Base-by-base conservation (phyloP, 305 asterid genomes). In the Ajuga reptans region DNA sequence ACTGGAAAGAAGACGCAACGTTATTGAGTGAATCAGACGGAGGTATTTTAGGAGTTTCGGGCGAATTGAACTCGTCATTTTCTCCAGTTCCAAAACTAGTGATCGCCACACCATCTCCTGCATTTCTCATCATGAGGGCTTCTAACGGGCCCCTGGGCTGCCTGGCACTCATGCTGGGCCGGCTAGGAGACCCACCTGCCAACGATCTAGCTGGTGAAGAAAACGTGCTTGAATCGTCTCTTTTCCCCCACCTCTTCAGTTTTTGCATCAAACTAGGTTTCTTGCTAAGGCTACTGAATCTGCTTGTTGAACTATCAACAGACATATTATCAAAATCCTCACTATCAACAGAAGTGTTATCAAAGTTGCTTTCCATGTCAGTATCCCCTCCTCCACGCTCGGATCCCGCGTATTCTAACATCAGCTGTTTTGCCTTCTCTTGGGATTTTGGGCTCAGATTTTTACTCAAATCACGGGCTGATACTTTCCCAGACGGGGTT, bases 331-430 rank as follows among this genome's bases (percentile, higher is more conserved):
- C 97, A 15, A 94, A 91, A 80, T 94, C 99, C 66, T 91, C 97
- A 72, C 99, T 91, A 43, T 95, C 99, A 27, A 94, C 93, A 10
- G 97, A 92, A 9, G 85, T 87, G 41, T 90, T 91, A 49, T 89
- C 96, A 37, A 89, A 91, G 78, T 91, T 89, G 90, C 97, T 94
- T 64, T 89, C 99, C 41, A 85, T 68, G 78, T 93, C 99, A 0
- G 99, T 91, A 77, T 93, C 99, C 5, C 95, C 98, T 75, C 88
- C 96, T 21, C 97, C 99, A 41, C 99, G 95, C 77, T 93, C 99
- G 11, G 99, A 93, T 64, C 93, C 97, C 41, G 99, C 96, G 24
- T 87, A 94, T 71, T 94, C 99, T 62, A 89, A 64, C 96, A 94
- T 86, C 21, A 94, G 84, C 72, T 87, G 93, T 76, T 94, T 94